Evolutionary conservation across 2,329 filamentous ascomycete species (phyloP), one percentile per base, ranked within the genome.

Genomic region (Scedosporium boydii): DNA sequence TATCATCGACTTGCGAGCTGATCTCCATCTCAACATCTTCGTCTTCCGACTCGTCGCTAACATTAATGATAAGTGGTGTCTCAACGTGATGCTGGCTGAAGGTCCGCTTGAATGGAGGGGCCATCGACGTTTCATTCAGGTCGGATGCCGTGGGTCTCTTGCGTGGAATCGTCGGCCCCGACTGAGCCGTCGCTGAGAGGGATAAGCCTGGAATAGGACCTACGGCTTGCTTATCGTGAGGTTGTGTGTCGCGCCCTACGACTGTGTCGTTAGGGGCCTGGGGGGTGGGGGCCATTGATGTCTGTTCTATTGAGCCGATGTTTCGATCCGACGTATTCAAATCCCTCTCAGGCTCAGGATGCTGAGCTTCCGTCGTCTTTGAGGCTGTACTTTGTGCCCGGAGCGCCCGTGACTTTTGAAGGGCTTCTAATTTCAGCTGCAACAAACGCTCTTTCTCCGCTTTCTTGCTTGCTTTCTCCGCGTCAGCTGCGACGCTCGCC

Each of bases 351-450:
- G 26, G 23, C n/a, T 38, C 56, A 42, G 29, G 27, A 27, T 18
- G 46, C 16, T n/a, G 27, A 1, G n/a, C 10, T n/a, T 56, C 21
- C n/a, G 44, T 34, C 27, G 56, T 27, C 34, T 66, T 67, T 44
- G 67, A 60, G 73, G 73, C 65, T 73, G 74, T 63, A 60, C 72
- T 73, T 63, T 73, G 73, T 46, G 73, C 71, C 58, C 73, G 74
- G 4, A 73, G 75, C 68, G 82, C 78, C 38, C 82, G 77, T 42
- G 80, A 77, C 67, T 84, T 87, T 67, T 86, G 85, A 23, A 95
- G 76, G 23, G 88, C 88, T 64, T 91, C 90, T 70, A 96, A 87
- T 67, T 91, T 91, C 70, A 91, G 84, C 66, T 90, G 86, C 57
- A 93, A 80, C 38, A 92, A 76, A 63, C 81, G 82, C 63, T 90